Percentiles rank a stretch among this genome's conserved stretches.
Conservation (phyloP, 2,329 filamentous ascomycete genomes). For the Fusarium chuoi region DNA sequence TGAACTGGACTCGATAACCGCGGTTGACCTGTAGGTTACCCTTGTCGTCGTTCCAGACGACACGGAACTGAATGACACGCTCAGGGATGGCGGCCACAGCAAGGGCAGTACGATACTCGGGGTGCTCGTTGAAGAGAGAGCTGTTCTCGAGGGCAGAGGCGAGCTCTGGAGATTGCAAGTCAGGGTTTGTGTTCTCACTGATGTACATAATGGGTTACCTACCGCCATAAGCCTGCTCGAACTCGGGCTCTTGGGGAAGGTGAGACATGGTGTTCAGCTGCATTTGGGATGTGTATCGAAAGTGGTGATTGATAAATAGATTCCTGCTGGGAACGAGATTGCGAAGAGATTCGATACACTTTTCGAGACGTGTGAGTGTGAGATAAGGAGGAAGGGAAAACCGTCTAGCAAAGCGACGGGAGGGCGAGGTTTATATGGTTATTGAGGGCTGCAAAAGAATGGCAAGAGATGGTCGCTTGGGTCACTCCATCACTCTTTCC, state of each 20-base stretch:
- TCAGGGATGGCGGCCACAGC: conserved; percentile 90
- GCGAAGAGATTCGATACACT: conserved; percentile 13
- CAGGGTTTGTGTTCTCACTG: conserved; percentile 7
- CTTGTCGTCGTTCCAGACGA: conserved; percentile 96
- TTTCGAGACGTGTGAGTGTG: not conserved
- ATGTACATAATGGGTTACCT: conserved; percentile 47
- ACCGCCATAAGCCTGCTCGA: conserved; percentile 98
- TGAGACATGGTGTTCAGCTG: conserved; percentile 74
- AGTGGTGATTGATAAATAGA: conserved; percentile 4
- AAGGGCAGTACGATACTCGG: conserved; percentile 92
- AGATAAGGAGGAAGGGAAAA: conserved; percentile 6
- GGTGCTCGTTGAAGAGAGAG: conserved; percentile 91
- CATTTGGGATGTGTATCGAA: conserved; percentile 29
- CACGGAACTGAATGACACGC: conserved; percentile 96
- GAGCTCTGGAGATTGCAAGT: conserved; percentile 72
- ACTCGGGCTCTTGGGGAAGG: conserved; percentile 90
- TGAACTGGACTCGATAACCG: conserved; percentile 97
- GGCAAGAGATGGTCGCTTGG: conserved; percentile 13
- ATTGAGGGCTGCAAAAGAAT: conserved; percentile 3
- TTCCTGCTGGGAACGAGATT: not conserved
- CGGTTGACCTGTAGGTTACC: conserved; percentile 90
- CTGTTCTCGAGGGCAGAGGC: conserved; percentile 94
- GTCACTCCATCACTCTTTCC: conserved; percentile 23
- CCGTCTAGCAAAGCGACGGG: conserved; percentile 14
- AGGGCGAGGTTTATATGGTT: conserved; percentile 37